Conservation (phyloP, 2,329 filamentous ascomycete species). For the Trichophyton mentagrophytes region DNA sequence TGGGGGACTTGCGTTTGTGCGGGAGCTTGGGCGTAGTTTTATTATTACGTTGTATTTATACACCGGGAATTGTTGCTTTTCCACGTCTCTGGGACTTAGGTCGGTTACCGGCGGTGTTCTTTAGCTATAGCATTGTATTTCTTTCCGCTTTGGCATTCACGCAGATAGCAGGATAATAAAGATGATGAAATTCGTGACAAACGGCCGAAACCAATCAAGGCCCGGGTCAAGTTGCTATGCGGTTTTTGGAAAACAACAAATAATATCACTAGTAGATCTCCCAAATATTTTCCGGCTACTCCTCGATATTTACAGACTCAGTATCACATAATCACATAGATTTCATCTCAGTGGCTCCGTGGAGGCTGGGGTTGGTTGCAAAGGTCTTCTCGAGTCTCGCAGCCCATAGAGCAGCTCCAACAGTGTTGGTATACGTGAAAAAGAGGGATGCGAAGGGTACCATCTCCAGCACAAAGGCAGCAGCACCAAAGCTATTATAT, state of each 20-base stretch:
- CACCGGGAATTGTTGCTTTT: neutral
- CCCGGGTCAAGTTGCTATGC: too few relatives aligned
- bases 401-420: constrained; percentile 89
- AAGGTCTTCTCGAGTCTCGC: constrained; percentile 57
- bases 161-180: too few relatives aligned
- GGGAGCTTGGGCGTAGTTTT: neutral
- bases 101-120: neutral
- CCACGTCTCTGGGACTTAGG: neutral
- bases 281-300: too few relatives aligned
- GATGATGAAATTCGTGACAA: too few relatives aligned
- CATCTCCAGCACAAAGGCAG: constrained; percentile 71
- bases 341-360: neutral
- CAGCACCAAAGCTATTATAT: constrained; percentile 49
- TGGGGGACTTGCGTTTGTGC: neutral
- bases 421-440: constrained; percentile 82
- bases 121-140: neutral
- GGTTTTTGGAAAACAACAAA: too few relatives aligned
- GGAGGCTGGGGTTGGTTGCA: constrained; percentile 17
- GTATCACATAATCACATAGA: neutral
- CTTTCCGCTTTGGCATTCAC: neutral
- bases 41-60: neutral
- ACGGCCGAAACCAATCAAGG: too few relatives aligned
- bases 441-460: constrained; percentile 69
- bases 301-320: neutral
- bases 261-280: too few relatives aligned